Evolutionary conservation across 768 basidiomycete species (phyloP).

Genomic region (Leucocoprinus sp.): DNA sequence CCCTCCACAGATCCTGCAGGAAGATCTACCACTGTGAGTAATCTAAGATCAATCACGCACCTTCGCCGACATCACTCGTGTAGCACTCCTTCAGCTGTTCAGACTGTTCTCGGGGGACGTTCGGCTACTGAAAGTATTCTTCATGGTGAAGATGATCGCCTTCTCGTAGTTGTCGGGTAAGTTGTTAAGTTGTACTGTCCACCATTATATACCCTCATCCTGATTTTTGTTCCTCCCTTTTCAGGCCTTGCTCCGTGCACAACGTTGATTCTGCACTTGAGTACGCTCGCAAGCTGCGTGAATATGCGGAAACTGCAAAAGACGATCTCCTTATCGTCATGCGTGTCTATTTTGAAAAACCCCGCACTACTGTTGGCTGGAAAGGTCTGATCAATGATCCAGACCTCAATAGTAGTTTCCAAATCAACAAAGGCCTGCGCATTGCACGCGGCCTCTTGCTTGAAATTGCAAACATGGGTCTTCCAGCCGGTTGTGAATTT

Average conservation of each 20-base stretch:
- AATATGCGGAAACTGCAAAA: constrained; percentile 71
- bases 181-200: constrained; percentile 28
- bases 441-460: constrained; percentile 81
- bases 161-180: constrained; percentile 87
- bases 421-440: constrained; percentile 94
- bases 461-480: constrained; percentile 81
- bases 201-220: neutral
- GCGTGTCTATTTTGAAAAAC: constrained; percentile 98
- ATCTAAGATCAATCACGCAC: neutral
- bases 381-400: constrained; percentile 99
- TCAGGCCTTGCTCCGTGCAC: constrained; percentile 91
- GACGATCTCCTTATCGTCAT: constrained; percentile 92
- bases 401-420: constrained; percentile 85
- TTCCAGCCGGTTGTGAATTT: constrained; percentile 97
- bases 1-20: constrained; percentile 89
- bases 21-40: constrained; percentile 80
- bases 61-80: neutral
- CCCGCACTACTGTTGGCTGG: constrained; percentile 95
- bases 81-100: constrained; percentile 72
- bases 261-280: constrained; percentile 79
- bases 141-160: constrained; percentile 81
- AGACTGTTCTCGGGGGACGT: constrained; percentile 86
- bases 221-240: neutral
- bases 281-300: constrained; percentile 73
- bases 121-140: constrained; percentile 71